phyloP scores from a whole-genome alignment of 2,329 filamentous ascomycete species.

The Claviceps paspali region DNA sequence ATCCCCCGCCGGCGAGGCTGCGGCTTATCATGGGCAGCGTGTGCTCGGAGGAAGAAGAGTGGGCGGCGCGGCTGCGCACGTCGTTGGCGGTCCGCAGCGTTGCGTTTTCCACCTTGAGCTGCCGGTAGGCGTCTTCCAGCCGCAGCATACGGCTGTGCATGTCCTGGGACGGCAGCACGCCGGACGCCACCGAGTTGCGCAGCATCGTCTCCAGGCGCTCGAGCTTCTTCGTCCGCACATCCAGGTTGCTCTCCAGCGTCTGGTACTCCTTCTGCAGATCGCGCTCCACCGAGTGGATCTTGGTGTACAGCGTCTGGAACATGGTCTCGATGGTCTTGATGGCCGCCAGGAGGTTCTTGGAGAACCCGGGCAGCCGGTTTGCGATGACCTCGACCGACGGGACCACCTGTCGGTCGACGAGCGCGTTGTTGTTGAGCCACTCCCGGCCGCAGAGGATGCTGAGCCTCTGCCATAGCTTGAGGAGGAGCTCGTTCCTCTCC shows the following conservation, averaged over 20 bases:
- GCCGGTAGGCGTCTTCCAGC: conserved; percentile 45
- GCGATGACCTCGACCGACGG: conserved; percentile 76
- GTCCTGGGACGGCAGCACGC: conserved; percentile 27
- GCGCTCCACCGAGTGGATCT: conserved; percentile 74
- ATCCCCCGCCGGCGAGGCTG: conserved; percentile 24
- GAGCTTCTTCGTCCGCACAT: conserved; percentile 66
- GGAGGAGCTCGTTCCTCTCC: conserved; percentile 77
- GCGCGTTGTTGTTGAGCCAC: conserved; percentile 78
- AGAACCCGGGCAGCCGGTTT: conserved; percentile 75
- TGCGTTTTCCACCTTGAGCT: conserved; percentile 50
- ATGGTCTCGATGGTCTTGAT: conserved; percentile 77
- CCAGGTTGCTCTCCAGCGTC: conserved; percentile 64
- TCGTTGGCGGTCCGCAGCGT: conserved; percentile 52
- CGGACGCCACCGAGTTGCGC: conserved; percentile 44
- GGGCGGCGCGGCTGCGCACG: conserved; percentile 35
- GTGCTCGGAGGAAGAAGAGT: conserved; percentile 24
- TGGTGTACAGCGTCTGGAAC: conserved; percentile 59
- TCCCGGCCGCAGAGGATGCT: conserved; percentile 76
- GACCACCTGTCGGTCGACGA: conserved; percentile 72
- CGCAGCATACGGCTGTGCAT: conserved; percentile 33
- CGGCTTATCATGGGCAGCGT: conserved; percentile 6
- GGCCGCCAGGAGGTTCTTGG: conserved; percentile 73
- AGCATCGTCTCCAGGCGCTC: conserved; percentile 74
- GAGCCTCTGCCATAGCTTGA: conserved; percentile 81
- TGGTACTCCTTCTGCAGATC: conserved; percentile 88